Evolutionary conservation across 2,329 filamentous ascomycete genomes (phyloP), one percentile per base, ranked within the genome.

Genomic region (Aspergillus ochraceus): DNA sequence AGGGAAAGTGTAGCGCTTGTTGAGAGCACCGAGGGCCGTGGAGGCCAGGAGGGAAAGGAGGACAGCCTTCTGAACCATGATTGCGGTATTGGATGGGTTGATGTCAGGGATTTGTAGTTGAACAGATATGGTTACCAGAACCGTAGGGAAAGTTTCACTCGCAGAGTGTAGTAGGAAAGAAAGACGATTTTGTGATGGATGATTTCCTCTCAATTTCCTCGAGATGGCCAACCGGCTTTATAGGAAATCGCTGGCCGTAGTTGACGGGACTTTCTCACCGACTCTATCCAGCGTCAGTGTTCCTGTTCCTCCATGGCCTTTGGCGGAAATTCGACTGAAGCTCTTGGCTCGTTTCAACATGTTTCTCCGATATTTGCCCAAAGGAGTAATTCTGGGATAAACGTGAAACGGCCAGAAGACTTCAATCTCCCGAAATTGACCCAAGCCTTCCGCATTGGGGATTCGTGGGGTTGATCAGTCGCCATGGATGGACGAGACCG

Each of bases 1-100:
- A n/a, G 68, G 66, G 62, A 68, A 68, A 42, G 59, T 61, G 58
- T 56, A 63, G 45, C 60, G 64, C 60, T 66, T 64, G 24, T 49
- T 50, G 24, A 63, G 57, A 20, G 52, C 52, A 39, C 50, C 55
- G 39, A 51, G 36, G 54, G 54, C 55, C 20, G 45, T 52, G 14
- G 52, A 51, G 52, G 57, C 47, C 19, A 59, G 49, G 20, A 59
- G 52, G 42, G 57, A 45, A n/a, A 52, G 26, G 47, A 59, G 47
- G 20, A 59, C 32, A 19, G 52, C 52, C 49, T 59, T 55, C 24
- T 49, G 57, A 29, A 59, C 46, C 57, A 59, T 59, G 30, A 24
- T 55, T 19, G 51, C 36, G 14, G 36, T 42, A 42, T 42, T 42
- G 36, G 19, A 36, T 49, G 26, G 53, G 11, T 49, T 12, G 19